Evolutionary conservation across 192 early-diverging fungal species (phyloP).

Genomic region (Backusella circina): DNA sequence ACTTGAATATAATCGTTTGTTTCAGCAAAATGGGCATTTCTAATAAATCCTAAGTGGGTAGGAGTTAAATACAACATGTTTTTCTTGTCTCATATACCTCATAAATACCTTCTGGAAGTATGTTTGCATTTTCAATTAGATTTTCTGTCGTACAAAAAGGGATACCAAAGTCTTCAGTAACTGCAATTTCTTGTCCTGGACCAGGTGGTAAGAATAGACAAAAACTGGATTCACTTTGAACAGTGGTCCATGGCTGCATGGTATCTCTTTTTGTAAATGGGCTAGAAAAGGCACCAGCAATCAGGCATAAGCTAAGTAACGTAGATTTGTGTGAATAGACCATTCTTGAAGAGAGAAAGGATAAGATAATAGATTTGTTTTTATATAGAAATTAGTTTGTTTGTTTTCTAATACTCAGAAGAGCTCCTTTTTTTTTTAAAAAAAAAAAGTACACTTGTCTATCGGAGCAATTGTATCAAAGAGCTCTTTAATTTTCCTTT

Average conservation of each 20-base stretch:
- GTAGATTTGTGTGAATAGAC: not conserved
- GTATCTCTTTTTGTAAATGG: not conserved
- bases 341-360: not conserved
- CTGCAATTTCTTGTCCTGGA: conserved; percentile 35
- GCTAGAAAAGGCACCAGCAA: not conserved
- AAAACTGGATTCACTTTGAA: conserved; percentile 26
- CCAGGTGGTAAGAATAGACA: conserved; percentile 43
- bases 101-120: conserved; percentile 27
- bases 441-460: not conserved
- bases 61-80: not conserved
- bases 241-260: not conserved
- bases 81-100: not conserved
- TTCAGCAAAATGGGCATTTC: conserved; percentile 31
- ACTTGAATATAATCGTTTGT: conserved; percentile 42
- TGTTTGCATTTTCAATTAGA: conserved; percentile 20
- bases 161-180: conserved; percentile 32
- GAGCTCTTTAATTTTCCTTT: not conserved
- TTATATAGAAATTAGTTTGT: not conserved
- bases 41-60: conserved; percentile 37
- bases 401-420: too few species aligned
- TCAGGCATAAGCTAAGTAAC: not conserved
- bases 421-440: too few species aligned
- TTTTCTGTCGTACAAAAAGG: conserved; percentile 38
- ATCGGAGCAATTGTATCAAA: not conserved
- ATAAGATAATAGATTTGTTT: not conserved